phyloP scores from a whole-genome alignment of 371 early-diverging fungal genomes.

The Circinella umbellata region DNA sequence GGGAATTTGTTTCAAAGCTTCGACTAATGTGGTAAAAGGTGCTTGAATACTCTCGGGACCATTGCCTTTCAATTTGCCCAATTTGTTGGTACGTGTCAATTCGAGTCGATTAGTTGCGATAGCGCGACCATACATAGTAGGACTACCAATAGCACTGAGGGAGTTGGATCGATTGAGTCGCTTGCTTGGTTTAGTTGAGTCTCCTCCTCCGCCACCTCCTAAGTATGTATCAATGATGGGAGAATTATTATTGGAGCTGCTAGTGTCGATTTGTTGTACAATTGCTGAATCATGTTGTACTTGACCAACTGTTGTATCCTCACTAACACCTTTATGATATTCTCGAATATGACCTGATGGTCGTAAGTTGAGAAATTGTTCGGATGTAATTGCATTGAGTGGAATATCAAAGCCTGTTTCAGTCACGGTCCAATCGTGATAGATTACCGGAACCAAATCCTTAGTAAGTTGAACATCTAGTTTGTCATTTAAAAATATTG shows the following conservation, averaged over 20 bases:
- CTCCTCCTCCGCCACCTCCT: no score
- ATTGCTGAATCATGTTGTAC: no score
- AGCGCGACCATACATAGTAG: constrained; percentile 18
- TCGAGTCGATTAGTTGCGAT: constrained; percentile 33
- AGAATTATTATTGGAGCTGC: no score
- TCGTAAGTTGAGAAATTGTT: constrained; percentile 73
- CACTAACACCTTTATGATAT: constrained; percentile 53
- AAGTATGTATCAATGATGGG: neutral
- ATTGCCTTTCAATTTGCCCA: constrained; percentile 67
- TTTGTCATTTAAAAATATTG: no score
- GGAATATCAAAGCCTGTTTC: constrained; percentile 89
- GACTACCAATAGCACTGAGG: constrained; percentile 44
- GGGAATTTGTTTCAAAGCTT: constrained; percentile 81
- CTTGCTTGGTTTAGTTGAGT: constrained; percentile 3
- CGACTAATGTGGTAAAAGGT: constrained; percentile 84
- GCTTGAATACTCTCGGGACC: constrained; percentile 76
- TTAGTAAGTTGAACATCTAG: constrained; percentile 94
- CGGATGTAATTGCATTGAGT: constrained; percentile 70
- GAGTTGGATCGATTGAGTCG: constrained; percentile 58
- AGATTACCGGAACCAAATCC: constrained; percentile 90
- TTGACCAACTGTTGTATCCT: constrained; percentile 17
- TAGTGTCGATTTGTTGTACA: no score
- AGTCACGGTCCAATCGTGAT: constrained; percentile 93
- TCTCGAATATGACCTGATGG: constrained; percentile 55
- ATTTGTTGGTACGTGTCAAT: constrained; percentile 40